A percentile compares a stretch with the other conserved stretches of the same genome.
phyloP scores from a whole-genome alignment of 2,329 filamentous ascomycete species.

The Ophiosphaerella herpotricha region DNA sequence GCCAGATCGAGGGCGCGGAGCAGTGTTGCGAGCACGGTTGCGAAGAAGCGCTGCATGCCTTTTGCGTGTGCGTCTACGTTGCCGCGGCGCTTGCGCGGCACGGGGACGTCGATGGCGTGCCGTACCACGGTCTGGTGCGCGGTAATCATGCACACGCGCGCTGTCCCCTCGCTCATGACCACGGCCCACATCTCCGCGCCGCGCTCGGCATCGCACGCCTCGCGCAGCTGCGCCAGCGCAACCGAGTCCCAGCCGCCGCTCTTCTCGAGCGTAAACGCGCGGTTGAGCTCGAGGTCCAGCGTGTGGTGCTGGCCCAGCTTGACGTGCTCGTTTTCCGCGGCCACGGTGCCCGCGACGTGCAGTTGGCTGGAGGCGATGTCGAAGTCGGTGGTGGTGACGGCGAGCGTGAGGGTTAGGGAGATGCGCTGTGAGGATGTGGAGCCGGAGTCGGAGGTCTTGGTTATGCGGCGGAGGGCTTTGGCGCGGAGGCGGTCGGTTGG shows the following conservation, averaged over 20 bases:
- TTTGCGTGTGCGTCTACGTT: slow-evolving; percentile 67
- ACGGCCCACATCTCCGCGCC: slow-evolving; percentile 85
- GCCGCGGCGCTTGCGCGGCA: slow-evolving; percentile 70
- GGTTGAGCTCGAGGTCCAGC: slow-evolving; percentile 81
- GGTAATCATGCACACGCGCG: slow-evolving; percentile 82
- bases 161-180: slow-evolving; percentile 87
- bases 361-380: slow-evolving; percentile 70
- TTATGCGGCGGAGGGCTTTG: slow-evolving; percentile 68
- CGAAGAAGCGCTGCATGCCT: slow-evolving; percentile 77
- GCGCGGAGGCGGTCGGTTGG: slow-evolving; percentile 67
- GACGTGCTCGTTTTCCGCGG: slow-evolving; percentile 69
- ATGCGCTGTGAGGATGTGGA: slow-evolving; percentile 67
- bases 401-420: slow-evolving; percentile 67
- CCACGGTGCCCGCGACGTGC: slow-evolving; percentile 69
- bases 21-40: slow-evolving; percentile 74
- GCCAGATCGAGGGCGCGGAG: slow-evolving; percentile 76
- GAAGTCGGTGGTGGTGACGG: slow-evolving; percentile 69
- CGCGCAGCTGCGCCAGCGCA: slow-evolving; percentile 74
- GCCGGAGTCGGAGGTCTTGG: slow-evolving; percentile 64
- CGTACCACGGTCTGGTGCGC: slow-evolving; percentile 78
- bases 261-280: slow-evolving; percentile 89
- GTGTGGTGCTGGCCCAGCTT: slow-evolving; percentile 72
- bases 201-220: slow-evolving; percentile 77
- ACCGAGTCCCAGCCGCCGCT: slow-evolving; percentile 85
- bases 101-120: slow-evolving; percentile 67